Evolutionary conservation across 2,329 filamentous ascomycete genomes (phyloP).

Genomic region (Aspergillus carbonarius): DNA sequence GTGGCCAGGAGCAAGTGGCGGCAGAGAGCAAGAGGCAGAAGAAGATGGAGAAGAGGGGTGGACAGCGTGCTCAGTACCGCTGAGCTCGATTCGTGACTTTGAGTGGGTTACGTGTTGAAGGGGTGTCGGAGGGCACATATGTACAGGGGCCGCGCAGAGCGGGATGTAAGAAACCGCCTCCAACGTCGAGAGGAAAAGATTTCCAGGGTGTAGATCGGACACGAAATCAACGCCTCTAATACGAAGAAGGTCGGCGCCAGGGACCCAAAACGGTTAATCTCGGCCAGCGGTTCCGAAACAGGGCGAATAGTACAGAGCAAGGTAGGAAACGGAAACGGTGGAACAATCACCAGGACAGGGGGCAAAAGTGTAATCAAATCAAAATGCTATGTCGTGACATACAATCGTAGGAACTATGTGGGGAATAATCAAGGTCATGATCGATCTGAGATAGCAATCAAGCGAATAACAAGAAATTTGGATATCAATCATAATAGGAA

Average conservation of each 20-base stretch:
- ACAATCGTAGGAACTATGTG: slow-evolving; percentile 35
- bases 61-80: slow-evolving; percentile 45
- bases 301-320: slow-evolving; percentile 10
- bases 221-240: not conserved
- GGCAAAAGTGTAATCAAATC: slow-evolving; percentile 14
- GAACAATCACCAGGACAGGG: no score
- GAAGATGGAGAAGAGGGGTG: slow-evolving; percentile 54
- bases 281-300: not conserved
- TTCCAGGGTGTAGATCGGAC: not conserved
- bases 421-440: slow-evolving; percentile 32
- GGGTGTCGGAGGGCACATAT: not conserved
- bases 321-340: not conserved
- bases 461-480: slow-evolving; percentile 7
- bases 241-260: not conserved
- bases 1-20: slow-evolving; percentile 25
- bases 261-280: slow-evolving; percentile 2
- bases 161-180: not conserved
- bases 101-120: not conserved
- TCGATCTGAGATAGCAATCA: slow-evolving; percentile 12
- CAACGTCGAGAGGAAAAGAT: not conserved
- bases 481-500: slow-evolving; percentile 10
- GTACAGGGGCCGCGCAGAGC: not conserved
- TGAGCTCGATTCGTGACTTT: slow-evolving; percentile 20
- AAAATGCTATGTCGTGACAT: slow-evolving; percentile 26
- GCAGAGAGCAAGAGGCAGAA: slow-evolving; percentile 52